Base-by-base conservation (phyloP, 345 rosid species). In the Brassica cretica region DNA sequence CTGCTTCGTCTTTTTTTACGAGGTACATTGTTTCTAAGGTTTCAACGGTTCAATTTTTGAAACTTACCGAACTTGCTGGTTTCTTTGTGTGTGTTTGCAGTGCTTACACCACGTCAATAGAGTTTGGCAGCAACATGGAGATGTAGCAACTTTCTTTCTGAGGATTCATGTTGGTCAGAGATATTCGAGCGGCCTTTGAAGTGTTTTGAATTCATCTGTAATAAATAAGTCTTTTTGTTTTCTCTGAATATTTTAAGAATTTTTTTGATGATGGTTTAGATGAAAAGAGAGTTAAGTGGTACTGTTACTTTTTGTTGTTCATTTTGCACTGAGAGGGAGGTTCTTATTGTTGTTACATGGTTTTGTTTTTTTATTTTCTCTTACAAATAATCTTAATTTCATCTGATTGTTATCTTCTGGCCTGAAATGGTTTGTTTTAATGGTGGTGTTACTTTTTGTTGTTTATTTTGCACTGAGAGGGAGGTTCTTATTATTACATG, bases 41-140 rank as follows among this genome's bases (percentile, higher is more conserved):
- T 8, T 27, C 7, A 46, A 19, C 27, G 0, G 10, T 61, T 9
- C 19, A 24, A 62, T 7, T 61, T 73, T 64, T 60, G 55, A 4
- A 44, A 29, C 75, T 77, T 56, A 62, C 66, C 0, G 16, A 15
- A 21, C 62, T 16, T 71, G 76, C 60, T 33, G 44, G 0, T 67
- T 66, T 70, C 2, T 16, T 32, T 79, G 51, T 69, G 27, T 56
- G 8, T 72, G 41, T 2, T 84, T 72, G 82, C 91, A 91, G 96
- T 89, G 87, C 89, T 91, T 77, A 85, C 96, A 33, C 85, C 90
- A 15, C 85, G 76, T 70, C 87, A 85, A 70, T 87, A 88, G 77
- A 72, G 87, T 78, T 56, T 3, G 66, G 70, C 21, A 65, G 72
- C 51, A 58, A 64, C 81, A 18, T 27, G 71, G 62, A 14, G 39